A percentile compares a stretch with the other conserved stretches of the same genome.
These are phyloP conservation scores for Globisporangium camurandrum DNA, from an alignment of 352 stramenopile species.

Conservation along the genomic window DNA sequence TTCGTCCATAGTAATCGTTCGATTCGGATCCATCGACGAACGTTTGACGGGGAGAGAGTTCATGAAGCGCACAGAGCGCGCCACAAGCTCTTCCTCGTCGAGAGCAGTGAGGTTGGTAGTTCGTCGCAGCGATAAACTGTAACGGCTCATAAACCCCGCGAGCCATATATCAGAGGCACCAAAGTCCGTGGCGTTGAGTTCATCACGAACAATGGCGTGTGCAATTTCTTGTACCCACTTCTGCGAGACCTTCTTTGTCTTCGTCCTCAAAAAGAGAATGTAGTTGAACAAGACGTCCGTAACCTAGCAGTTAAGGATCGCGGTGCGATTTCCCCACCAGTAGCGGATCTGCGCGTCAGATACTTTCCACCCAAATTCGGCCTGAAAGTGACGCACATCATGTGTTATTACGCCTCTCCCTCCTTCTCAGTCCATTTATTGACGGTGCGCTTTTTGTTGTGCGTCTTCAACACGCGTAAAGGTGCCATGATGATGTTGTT, in stretches of 20 bases:
- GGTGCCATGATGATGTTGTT: neutral
- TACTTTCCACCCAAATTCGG: slow-evolving; percentile 8
- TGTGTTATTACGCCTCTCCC: slow-evolving; percentile 10
- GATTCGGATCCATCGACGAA: no score
- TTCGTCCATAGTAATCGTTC: no score
- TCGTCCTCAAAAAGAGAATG: slow-evolving; percentile 6
- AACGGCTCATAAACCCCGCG: no score
- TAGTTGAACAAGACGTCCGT: slow-evolving; percentile 14
- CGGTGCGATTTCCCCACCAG: slow-evolving; percentile 11
- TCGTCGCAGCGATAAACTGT: no score
- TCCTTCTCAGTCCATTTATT: slow-evolving; percentile 11
- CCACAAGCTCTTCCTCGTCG: no score
- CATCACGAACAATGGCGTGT: no score
- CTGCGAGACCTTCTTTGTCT: slow-evolving; percentile 9
- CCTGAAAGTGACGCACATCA: slow-evolving; percentile 11
- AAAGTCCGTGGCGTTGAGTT: no score
- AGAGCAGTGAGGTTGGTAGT: no score
- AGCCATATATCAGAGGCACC: no score
- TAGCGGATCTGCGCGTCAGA: slow-evolving; percentile 14
- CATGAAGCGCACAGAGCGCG: no score
- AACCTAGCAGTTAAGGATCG: slow-evolving; percentile 8
- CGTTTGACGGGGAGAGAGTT: no score
- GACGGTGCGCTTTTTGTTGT: slow-evolving; percentile 11
- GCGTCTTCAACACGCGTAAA: slow-evolving; percentile 3
- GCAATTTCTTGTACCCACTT: slow-evolving; percentile 12